A percentile compares a stretch with the other conserved stretches of the same genome.
phyloP scores from a whole-genome alignment of 768 basidiomycete species.

The Leccinum ochraceum region DNA sequence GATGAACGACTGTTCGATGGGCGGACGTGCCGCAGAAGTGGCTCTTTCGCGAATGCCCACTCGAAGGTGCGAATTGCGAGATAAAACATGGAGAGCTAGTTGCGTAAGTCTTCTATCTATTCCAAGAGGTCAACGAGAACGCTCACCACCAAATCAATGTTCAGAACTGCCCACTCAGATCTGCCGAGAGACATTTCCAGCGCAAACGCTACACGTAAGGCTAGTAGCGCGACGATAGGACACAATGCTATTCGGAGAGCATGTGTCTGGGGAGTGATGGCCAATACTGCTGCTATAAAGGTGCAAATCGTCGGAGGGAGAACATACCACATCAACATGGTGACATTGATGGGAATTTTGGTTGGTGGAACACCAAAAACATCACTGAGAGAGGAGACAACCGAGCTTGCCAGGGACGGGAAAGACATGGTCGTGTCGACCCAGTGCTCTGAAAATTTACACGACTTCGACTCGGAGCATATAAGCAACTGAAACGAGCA shows the following conservation, averaged over 20 bases:
- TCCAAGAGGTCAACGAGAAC: background rate
- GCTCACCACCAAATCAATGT: constrained; percentile 18
- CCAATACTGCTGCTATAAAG: constrained; percentile 50
- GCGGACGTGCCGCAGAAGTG: constrained; percentile 15
- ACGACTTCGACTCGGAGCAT: background rate
- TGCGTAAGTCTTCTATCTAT: background rate
- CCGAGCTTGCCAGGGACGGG: no score
- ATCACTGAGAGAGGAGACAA: background rate
- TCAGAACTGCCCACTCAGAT: constrained; percentile 2
- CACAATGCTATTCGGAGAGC: constrained; percentile 46
- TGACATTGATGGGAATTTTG: constrained; percentile 30
- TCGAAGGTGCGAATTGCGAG: constrained; percentile 16
- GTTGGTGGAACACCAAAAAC: constrained; percentile 9
- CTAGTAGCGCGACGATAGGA: constrained; percentile 44
- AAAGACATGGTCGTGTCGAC: background rate
- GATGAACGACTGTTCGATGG: constrained; percentile 4
- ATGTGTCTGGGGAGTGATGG: constrained; percentile 46
- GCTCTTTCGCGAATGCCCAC: constrained; percentile 17
- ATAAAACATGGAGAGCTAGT: constrained; percentile 16
- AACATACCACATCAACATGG: constrained; percentile 38
- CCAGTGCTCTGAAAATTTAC: background rate
- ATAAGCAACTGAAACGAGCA: background rate
- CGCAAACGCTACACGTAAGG: constrained; percentile 39
- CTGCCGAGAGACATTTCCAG: constrained; percentile 14
- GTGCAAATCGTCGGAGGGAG: constrained; percentile 47